These are phyloP conservation scores for Strigomonas culicis DNA, from an alignment of 208 protist species.

Conservation along the genomic window DNA sequence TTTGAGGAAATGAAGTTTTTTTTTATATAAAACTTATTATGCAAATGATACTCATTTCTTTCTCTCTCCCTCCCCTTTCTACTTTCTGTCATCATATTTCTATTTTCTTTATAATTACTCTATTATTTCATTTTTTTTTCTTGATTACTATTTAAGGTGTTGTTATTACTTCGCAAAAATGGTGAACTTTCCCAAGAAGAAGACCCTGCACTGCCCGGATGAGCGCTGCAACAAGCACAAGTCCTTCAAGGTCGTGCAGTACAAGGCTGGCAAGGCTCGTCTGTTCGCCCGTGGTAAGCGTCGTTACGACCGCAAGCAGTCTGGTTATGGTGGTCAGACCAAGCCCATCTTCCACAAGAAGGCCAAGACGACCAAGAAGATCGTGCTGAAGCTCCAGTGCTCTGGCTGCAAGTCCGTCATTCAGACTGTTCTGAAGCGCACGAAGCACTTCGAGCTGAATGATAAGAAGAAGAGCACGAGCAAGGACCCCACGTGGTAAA, in stretches of 20 bases:
- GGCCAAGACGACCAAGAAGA: conserved; percentile 99
- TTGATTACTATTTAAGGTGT: conserved; percentile 1
- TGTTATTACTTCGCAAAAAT: conserved; percentile 50
- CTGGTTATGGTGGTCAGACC: conserved; percentile 99
- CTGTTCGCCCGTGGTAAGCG: conserved; percentile 98
- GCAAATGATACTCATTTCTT: not conserved
- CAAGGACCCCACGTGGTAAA: conserved; percentile 92
- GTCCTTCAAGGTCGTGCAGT: conserved; percentile 99
- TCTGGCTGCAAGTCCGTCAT: conserved; percentile 95
- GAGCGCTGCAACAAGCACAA: conserved; percentile 94
- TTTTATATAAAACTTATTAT: conserved; percentile 12
- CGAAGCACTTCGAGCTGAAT: conserved; percentile 98
- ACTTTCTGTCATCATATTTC: conserved; percentile 12
- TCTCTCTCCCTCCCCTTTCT: conserved; percentile 15
- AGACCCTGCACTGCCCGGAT: conserved; percentile 90
- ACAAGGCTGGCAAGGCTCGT: conserved; percentile 99
- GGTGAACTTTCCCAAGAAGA: conserved; percentile 96
- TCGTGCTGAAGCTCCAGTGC: conserved; percentile 99
- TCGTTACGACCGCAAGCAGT: conserved; percentile 99
- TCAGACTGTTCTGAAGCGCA: conserved; percentile 95
- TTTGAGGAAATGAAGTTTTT: conserved; percentile 5
- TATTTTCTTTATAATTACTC: conserved; percentile 10
- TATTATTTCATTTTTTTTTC: conserved; percentile 9
- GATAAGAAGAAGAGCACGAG: conserved; percentile 92
- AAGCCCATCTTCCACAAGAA: conserved; percentile 99